phyloP scores from a whole-genome alignment of 331 rosid genomes.

The Pyrus hybrid region DNA sequence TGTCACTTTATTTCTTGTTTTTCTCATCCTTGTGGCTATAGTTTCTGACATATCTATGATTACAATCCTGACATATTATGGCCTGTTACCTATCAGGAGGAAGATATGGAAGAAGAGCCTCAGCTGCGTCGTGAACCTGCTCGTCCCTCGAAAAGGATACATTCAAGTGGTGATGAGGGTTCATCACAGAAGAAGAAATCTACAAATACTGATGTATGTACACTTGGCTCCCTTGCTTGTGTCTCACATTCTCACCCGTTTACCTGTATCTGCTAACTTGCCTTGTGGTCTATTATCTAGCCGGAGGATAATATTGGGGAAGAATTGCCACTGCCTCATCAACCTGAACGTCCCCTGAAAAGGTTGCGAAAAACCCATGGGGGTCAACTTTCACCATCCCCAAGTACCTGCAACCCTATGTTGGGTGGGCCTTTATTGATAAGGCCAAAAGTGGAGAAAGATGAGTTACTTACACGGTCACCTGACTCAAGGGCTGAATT shows the following conservation, averaged over 20 bases:
- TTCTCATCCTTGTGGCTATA: slow-evolving; percentile 6
- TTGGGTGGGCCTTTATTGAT: background rate
- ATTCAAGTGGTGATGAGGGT: slow-evolving; percentile 52
- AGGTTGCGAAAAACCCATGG: slow-evolving; percentile 67
- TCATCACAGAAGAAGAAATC: slow-evolving; percentile 9
- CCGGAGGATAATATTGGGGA: slow-evolving; percentile 39
- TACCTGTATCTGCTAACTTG: slow-evolving; percentile 15
- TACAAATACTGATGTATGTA: slow-evolving; percentile 1
- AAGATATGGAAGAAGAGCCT: slow-evolving; percentile 43
- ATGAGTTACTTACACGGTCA: background rate
- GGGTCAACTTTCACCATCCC: slow-evolving; percentile 26
- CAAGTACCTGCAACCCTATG: slow-evolving; percentile 16
- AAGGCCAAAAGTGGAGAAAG: too few species aligned
- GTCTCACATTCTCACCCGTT: background rate
- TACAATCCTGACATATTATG: slow-evolving; percentile 17
- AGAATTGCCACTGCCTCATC: slow-evolving; percentile 31
- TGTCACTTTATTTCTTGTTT: slow-evolving; percentile 5
- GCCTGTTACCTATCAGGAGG: slow-evolving; percentile 30
- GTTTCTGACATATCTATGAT: slow-evolving; percentile 16
- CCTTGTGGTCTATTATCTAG: slow-evolving; percentile 17
- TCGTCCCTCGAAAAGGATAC: slow-evolving; percentile 64
- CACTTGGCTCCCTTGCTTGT: background rate
- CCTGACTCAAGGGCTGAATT: slow-evolving; percentile 27
- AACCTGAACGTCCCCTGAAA: slow-evolving; percentile 56
- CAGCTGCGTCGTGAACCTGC: slow-evolving; percentile 31